phyloP scores from a whole-genome alignment of 345 rosid species.

The Salix purpurea region DNA sequence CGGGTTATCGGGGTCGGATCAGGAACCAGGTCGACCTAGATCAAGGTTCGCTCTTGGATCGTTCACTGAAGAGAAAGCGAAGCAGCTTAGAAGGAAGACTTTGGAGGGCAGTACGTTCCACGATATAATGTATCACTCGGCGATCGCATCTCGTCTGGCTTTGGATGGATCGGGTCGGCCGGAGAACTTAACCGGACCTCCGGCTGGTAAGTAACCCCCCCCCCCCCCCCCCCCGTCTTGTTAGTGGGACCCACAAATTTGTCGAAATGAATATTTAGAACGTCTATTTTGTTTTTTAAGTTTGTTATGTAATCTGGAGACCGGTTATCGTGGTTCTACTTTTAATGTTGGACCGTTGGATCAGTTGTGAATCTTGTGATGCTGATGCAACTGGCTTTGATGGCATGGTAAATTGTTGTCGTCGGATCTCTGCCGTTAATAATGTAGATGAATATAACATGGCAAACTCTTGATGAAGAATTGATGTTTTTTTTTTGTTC shows the following conservation, averaged over 20 bases:
- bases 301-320: neutral
- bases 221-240: neutral
- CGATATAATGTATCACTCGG: constrained; percentile 72
- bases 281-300: neutral
- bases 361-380: neutral
- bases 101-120: constrained; percentile 48
- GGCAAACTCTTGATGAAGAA: neutral
- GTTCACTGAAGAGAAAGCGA: constrained; percentile 74
- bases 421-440: neutral
- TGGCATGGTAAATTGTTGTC: neutral
- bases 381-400: neutral
- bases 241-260: neutral
- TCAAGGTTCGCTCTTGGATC: constrained; percentile 36
- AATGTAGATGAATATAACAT: neutral
- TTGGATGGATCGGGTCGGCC: constrained; percentile 40
- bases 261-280: constrained; percentile 6
- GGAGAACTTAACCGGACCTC: constrained; percentile 16
- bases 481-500: neutral
- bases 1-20: constrained; percentile 13
- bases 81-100: constrained; percentile 50
- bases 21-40: constrained; percentile 15
- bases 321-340: neutral
- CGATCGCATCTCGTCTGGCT: constrained; percentile 68
- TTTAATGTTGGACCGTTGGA: neutral
- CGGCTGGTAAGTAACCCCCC: neutral